Conservation (phyloP, 2,329 filamentous ascomycete genomes). For the Dryadomyces sulphureus region DNA sequence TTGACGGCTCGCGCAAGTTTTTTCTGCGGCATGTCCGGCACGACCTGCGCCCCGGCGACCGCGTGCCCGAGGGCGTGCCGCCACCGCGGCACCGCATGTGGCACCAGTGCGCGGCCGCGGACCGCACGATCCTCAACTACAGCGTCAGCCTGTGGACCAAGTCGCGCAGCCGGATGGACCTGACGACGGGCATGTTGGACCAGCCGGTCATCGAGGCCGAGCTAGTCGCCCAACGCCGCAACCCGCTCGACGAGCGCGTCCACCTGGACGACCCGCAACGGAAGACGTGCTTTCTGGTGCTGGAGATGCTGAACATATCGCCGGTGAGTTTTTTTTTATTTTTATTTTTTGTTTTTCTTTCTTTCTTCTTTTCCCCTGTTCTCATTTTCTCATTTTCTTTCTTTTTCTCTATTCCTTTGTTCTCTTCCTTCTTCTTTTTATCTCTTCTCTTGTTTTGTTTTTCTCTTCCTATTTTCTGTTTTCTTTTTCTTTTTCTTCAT, state of each 20-base stretch:
- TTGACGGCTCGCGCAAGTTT: slow-evolving; percentile 49
- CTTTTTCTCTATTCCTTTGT: slow-evolving; percentile 14
- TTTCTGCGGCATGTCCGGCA: slow-evolving; percentile 36
- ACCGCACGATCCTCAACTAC: slow-evolving; percentile 63
- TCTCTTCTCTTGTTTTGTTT: slow-evolving; percentile 10
- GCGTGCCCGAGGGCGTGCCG: slow-evolving; percentile 42
- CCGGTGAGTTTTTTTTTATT: slow-evolving; percentile 18
- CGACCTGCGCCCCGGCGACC: slow-evolving; percentile 47
- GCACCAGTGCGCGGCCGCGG: slow-evolving; percentile 18
- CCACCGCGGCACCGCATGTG: slow-evolving; percentile 29
- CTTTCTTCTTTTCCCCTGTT: slow-evolving; percentile 9
- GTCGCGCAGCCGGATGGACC: slow-evolving; percentile 32
- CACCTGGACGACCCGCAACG: slow-evolving; percentile 24
- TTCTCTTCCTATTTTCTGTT: slow-evolving; percentile 13
- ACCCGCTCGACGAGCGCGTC: slow-evolving; percentile 59
- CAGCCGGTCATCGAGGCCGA: slow-evolving; percentile 74
- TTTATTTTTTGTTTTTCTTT: slow-evolving; percentile 8
- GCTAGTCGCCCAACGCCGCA: slow-evolving; percentile 61
- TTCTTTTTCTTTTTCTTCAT: background rate
- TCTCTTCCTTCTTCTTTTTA: slow-evolving; percentile 8
- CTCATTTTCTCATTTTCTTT: slow-evolving; percentile 8
- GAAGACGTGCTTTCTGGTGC: slow-evolving; percentile 51
- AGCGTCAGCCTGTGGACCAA: slow-evolving; percentile 62
- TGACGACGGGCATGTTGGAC: slow-evolving; percentile 47
- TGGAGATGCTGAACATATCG: slow-evolving; percentile 65